Percentiles rank a stretch among this genome's conserved stretches.
Evolutionary conservation across 2,329 filamentous ascomycete genomes (phyloP).

Genomic region (Alternaria longipes): DNA sequence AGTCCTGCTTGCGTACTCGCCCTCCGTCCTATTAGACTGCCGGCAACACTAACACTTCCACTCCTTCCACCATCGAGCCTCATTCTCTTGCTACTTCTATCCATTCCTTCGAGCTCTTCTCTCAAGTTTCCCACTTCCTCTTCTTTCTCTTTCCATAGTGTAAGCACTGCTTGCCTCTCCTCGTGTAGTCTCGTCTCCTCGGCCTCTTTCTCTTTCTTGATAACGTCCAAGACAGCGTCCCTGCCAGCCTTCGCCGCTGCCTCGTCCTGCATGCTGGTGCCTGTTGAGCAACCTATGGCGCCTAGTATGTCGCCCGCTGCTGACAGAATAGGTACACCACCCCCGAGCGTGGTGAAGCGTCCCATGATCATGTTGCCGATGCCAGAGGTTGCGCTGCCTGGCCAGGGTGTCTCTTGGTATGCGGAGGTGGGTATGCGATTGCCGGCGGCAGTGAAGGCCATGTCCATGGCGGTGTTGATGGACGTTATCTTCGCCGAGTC

Average conservation of each 20-base stretch:
- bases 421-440: conserved; percentile 61
- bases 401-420: conserved; percentile 61
- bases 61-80: conserved; percentile 26
- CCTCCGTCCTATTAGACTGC: conserved; percentile 19
- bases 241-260: conserved; percentile 61
- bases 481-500: conserved; percentile 58
- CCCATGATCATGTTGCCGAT: conserved; percentile 60
- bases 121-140: conserved; percentile 27
- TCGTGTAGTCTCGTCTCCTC: conserved; percentile 29
- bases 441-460: conserved; percentile 65
- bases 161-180: conserved; percentile 32
- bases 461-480: conserved; percentile 70
- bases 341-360: conserved; percentile 61
- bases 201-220: conserved; percentile 27
- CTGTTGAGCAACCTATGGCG: conserved; percentile 63
- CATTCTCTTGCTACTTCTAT: conserved; percentile 33
- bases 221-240: conserved; percentile 55
- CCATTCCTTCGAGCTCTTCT: conserved; percentile 32
- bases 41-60: conserved; percentile 22
- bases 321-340: conserved; percentile 61
- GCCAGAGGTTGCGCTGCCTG: conserved; percentile 60
- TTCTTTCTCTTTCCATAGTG: conserved; percentile 37
- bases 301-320: conserved; percentile 59
- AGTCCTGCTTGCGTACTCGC: conserved; percentile 22
- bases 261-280: conserved; percentile 63